Evolutionary conservation across 2,329 filamentous ascomycete genomes (phyloP).

Genomic region (Phoma sp.): DNA sequence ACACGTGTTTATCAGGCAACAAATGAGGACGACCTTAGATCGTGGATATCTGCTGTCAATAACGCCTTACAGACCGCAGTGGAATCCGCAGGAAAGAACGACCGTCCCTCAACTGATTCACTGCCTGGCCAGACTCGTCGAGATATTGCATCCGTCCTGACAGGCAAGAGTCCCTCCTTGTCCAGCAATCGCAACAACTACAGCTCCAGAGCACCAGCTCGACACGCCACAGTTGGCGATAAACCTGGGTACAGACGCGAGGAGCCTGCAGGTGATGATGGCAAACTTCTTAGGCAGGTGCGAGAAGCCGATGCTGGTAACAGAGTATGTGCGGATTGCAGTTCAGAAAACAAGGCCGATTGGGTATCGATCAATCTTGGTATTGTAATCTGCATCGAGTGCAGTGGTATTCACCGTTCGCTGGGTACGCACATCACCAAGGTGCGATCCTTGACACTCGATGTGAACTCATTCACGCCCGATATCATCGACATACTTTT

Average conservation of each 20-base stretch:
- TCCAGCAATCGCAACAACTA: conserved; percentile 62
- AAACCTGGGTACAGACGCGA: conserved; percentile 76
- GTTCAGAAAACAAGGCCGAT: conserved; percentile 89
- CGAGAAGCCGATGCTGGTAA: conserved; percentile 93
- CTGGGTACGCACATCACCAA: conserved; percentile 98
- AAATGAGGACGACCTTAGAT: conserved; percentile 97
- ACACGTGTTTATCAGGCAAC: conserved; percentile 97
- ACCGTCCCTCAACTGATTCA: conserved; percentile 59
- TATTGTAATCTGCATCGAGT: conserved; percentile 96
- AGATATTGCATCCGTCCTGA: conserved; percentile 91
- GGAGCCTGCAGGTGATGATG: conserved; percentile 79
- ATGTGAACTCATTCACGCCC: conserved; percentile 94
- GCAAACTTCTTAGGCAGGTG: conserved; percentile 84
- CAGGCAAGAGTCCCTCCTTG: conserved; percentile 84
- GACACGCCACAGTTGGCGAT: conserved; percentile 90
- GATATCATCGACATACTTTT: conserved; percentile 95
- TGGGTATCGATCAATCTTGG: conserved; percentile 99
- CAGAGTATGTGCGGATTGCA: conserved; percentile 92
- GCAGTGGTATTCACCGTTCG: conserved; percentile 95
- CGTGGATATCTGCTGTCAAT: conserved; percentile 95
- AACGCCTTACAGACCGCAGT: conserved; percentile 96
- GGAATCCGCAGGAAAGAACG: conserved; percentile 72
- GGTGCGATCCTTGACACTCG: conserved; percentile 90
- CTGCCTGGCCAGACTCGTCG: conserved; percentile 68
- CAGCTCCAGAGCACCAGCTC: conserved; percentile 69